phyloP scores from a whole-genome alignment of 1,284 basidiomycete genomes.

The Pisolithus thermaeus region DNA sequence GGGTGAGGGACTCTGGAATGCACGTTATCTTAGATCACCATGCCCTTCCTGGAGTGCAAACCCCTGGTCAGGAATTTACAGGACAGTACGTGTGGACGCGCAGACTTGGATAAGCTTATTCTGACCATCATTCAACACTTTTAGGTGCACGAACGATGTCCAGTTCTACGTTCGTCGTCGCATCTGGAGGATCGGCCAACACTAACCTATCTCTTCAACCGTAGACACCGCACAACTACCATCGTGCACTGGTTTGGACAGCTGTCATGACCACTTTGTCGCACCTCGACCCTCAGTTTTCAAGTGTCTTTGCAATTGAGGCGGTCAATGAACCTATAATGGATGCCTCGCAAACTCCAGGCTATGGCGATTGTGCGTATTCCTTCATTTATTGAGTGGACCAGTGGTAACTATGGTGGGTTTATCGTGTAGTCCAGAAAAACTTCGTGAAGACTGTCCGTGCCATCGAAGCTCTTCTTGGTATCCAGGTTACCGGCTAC shows the following conservation, averaged over 20 bases:
- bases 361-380: constrained; percentile 57
- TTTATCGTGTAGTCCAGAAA: constrained; percentile 47
- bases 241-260: constrained; percentile 70
- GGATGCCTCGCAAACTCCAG: constrained; percentile 59
- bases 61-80: constrained; percentile 54
- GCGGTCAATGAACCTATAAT: constrained; percentile 74
- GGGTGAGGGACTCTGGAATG: constrained; percentile 58
- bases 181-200: background rate
- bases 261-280: constrained; percentile 68
- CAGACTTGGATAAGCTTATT: background rate
- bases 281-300: constrained; percentile 64
- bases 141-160: constrained; percentile 58
- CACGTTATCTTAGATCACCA: constrained; percentile 69
- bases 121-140: constrained; percentile 2
- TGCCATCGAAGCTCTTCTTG: constrained; percentile 56
- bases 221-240: constrained; percentile 65
- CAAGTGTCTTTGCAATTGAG: constrained; percentile 62
- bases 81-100: constrained; percentile 42
- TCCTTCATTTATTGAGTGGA: background rate
- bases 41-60: constrained; percentile 67
- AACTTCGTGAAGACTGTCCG: constrained; percentile 66
- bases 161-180: constrained; percentile 59
- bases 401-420: constrained; percentile 1
- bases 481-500: constrained; percentile 50
- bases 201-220: background rate